Evolutionary conservation across 257 asterid species (phyloP), one percentile per base, ranked within the genome.

Genomic region (Hygrophila difformis): DNA sequence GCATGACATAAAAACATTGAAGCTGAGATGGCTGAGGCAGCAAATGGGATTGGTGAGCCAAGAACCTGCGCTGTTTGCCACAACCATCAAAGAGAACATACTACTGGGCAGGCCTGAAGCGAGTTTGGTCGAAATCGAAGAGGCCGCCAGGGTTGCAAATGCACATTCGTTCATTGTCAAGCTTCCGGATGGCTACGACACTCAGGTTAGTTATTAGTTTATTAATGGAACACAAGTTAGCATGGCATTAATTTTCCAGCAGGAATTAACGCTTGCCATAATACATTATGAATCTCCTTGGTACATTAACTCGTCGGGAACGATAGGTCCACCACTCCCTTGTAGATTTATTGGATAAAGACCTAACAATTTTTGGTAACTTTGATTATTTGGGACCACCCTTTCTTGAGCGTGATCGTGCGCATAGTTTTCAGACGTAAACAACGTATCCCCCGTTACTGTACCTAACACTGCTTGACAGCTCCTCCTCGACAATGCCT

Each of bases 41-140:
- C 93, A 75, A 56, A 76, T 81, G 17, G 93, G 93, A 36, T 78
- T 81, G 10, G 93, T 81, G 13, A 81, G 93, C 74, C 93, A 81
- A 58, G 93, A 81, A 51, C 93, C 93, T 1, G 93, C 88, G 21
- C 64, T 81, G 1, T 81, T 81, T 18, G 93, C 88, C 12, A 78
- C 93, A 53, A 62, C 78, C 42, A 78, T 81, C 50, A 77, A 70
- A 72, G 88, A 81, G 44, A 81, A 81, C 72, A 78, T 81, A 70
- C 64, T 78, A 4, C 17, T 81, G 58, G 88, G 93, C 10, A 67
- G 82, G 56, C 82, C 80, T 2, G 86, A 71, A 8, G 86, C 91
- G 21, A 68, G 63, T 56, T 51, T 58, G 26, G 41, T 49, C 1
- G 91, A 79, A 57, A 59, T 79, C 11, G 85, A 79, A 68, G 88